These are phyloP conservation scores for Geotrichum australiense DNA, from an alignment of 1,139 yeast genomes.

Conservation along the genomic window DNA sequence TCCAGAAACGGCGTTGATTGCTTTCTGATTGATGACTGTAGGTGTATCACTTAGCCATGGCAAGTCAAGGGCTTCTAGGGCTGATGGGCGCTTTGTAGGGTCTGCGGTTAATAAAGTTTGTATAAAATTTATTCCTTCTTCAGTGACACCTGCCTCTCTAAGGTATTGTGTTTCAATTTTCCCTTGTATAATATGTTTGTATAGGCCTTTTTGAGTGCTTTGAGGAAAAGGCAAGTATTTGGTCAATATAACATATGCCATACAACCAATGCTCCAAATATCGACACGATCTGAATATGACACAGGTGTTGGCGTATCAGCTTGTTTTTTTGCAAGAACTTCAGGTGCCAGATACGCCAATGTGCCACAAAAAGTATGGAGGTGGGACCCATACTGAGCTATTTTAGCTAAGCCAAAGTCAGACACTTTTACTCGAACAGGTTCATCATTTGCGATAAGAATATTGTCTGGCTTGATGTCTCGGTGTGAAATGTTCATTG, in stretches of 20 bases:
- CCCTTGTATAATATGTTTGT: slow-evolving; percentile 66
- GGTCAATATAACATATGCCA: slow-evolving; percentile 81
- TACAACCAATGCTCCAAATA: slow-evolving; percentile 94
- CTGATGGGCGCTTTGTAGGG: slow-evolving; percentile 63
- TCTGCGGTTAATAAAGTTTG: slow-evolving; percentile 64
- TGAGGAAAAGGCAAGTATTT: slow-evolving; percentile 94
- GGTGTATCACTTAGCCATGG: slow-evolving; percentile 45
- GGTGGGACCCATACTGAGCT: slow-evolving; percentile 65
- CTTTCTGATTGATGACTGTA: slow-evolving; percentile 5
- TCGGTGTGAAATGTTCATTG: slow-evolving; percentile 83
- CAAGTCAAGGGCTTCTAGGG: slow-evolving; percentile 63
- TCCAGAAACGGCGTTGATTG: background rate
- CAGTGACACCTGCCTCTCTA: slow-evolving; percentile 54
- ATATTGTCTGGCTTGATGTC: slow-evolving; percentile 88
- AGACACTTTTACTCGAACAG: slow-evolving; percentile 80
- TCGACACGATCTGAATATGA: slow-evolving; percentile 82
- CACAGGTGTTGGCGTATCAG: slow-evolving; percentile 16
- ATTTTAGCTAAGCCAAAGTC: slow-evolving; percentile 90
- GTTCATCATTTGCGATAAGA: slow-evolving; percentile 82
- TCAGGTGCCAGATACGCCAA: slow-evolving; percentile 93
- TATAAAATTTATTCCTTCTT: slow-evolving; percentile 63
- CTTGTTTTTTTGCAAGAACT: slow-evolving; percentile 46
- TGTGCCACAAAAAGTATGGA: slow-evolving; percentile 89
- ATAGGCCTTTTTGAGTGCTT: slow-evolving; percentile 77
- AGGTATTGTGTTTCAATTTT: slow-evolving; percentile 76